Evolutionary conservation across 345 rosid genomes (phyloP), one percentile per base, ranked within the genome.

Genomic region (Brassica carinata): DNA sequence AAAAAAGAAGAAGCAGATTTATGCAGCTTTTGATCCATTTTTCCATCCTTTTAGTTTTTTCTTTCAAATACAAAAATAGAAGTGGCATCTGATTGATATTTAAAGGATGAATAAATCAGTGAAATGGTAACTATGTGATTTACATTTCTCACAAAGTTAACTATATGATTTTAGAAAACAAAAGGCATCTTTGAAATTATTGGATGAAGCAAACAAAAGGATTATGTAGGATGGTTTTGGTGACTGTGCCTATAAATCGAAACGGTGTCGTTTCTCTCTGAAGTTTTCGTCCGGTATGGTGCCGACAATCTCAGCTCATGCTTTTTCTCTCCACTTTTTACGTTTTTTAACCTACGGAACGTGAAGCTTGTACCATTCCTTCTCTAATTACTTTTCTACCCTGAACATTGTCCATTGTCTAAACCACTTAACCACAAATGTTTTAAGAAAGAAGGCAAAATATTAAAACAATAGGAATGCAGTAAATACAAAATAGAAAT

Each of bases 321-420:
- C 79, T 69, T 74, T 78, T 59, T 72, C 67, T 7, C 36, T 71
- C 15, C 4, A n/a, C 43, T 63, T 78, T 45, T 7, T 8, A 1
- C 29, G 26, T 14, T 70, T 19, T 75, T 75, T 74, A 48, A 79
- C 83, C 83, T 74, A 62, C 83, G 83, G 83, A 79, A 74, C 79
- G 79, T 73, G 75, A 79, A 79, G 45, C 79, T 73, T 69, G 57
- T 74, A 59, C 64, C 43, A 5, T 79, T 61, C 30, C 66, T 3
- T 10, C 26, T 30, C 23, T 18, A 14, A 5, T 68, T 69, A 73
- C 83, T 3, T 7, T 74, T 51, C 5, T 79, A 74, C 75, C 79
- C 78, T 14, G 23, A 7, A 36, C 18, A 0, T 43, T 67, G 3
- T 10, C 48, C 6, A 14, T 51, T 51, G 5, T 67, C 1, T 1